Conservation (phyloP, 129 eudicot species). For the Lactuca saligna region DNA sequence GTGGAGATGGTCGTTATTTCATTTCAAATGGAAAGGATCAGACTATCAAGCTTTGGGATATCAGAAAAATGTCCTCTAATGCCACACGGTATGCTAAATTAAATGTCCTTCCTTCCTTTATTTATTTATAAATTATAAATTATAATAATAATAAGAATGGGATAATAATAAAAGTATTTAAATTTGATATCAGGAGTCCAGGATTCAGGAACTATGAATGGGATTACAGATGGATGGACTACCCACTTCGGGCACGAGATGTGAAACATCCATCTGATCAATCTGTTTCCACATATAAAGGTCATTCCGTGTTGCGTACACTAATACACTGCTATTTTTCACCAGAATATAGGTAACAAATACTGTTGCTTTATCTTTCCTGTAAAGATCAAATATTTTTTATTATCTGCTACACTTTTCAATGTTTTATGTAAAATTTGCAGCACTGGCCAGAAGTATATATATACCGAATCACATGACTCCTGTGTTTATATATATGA, state of each 20-base stretch:
- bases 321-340: slow-evolving; percentile 93
- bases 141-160: no score
- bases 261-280: slow-evolving; percentile 76
- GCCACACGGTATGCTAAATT: slow-evolving; percentile 52
- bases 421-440: slow-evolving; percentile 14
- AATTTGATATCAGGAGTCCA: slow-evolving; percentile 35
- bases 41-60: slow-evolving; percentile 94
- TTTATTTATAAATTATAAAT: neutral
- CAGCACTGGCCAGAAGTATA: slow-evolving; percentile 97
- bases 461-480: slow-evolving; percentile 96
- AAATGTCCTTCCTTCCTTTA: neutral
- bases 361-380: neutral
- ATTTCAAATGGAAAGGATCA: slow-evolving; percentile 97
- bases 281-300: slow-evolving; percentile 81
- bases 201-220: slow-evolving; percentile 64
- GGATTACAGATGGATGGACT: slow-evolving; percentile 99
- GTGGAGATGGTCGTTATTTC: slow-evolving; percentile 89
- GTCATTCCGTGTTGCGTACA: slow-evolving; percentile 89
- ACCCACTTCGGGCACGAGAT: slow-evolving; percentile 56
- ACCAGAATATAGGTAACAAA: slow-evolving; percentile 67
- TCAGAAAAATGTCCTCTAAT: slow-evolving; percentile 82
- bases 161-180: slow-evolving; percentile 6
- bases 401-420: no score
- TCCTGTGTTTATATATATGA: slow-evolving; percentile 77
- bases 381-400: no score